phyloP scores from a whole-genome alignment of 1,139 yeast species.

The Yamadazyma blattariae region DNA sequence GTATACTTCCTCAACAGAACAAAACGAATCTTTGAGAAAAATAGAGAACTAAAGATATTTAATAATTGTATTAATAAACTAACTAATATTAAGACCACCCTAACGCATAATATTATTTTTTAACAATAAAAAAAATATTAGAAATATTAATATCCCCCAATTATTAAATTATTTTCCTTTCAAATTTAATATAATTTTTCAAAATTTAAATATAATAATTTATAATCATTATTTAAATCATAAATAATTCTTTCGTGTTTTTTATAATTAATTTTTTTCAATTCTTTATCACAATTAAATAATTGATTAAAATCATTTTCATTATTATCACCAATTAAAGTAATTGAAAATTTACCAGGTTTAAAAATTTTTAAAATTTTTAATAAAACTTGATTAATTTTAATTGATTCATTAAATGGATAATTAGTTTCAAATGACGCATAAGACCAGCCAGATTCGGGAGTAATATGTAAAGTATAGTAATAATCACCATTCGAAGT shows the following conservation, averaged over 20 bases:
- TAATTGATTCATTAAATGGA: conserved; percentile 41
- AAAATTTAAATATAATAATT: conserved; percentile 47
- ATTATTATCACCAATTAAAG: conserved; percentile 49
- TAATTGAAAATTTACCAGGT: conserved; percentile 77
- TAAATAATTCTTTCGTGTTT: conserved; percentile 68
- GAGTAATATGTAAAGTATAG: conserved; percentile 92
- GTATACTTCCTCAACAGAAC: too few species aligned
- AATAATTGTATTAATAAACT: conserved; percentile 13
- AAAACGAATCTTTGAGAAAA: too few species aligned
- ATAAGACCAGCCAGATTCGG: conserved; percentile 91
- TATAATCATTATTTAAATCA: conserved; percentile 55
- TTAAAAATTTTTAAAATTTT: conserved; percentile 63
- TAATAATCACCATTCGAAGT: conserved; percentile 57
- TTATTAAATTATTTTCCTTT: conserved; percentile 3
- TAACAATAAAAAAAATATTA: too few species aligned
- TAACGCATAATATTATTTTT: conserved; percentile 12
- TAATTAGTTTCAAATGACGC: conserved; percentile 94
- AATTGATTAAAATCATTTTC: conserved; percentile 19
- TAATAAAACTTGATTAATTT: conserved; percentile 50
- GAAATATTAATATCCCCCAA: conserved; percentile 17
- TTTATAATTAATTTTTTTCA: conserved; percentile 50
- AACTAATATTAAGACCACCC: conserved; percentile 16
- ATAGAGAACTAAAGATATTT: too few species aligned
- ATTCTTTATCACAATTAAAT: conserved; percentile 27
- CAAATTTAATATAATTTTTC: conserved; percentile 18